Percentiles rank a stretch among this genome's conserved stretches.
phyloP scores from a whole-genome alignment of 164 flowering plant species.

The Akebia trifoliata region DNA sequence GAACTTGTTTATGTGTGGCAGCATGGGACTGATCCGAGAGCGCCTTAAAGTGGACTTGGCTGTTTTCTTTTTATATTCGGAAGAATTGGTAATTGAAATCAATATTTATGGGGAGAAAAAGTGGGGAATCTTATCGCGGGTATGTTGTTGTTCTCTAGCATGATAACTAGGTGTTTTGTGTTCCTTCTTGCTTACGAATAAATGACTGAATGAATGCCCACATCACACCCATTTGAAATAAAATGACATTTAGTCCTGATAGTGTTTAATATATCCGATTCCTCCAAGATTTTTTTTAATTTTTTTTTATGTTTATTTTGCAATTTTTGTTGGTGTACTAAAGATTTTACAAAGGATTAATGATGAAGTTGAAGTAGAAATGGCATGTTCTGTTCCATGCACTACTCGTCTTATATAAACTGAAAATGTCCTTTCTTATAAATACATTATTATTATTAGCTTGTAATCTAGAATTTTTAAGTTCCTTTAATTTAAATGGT shows the following conservation, averaged over 20 bases:
- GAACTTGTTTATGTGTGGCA: slow-evolving; percentile 94
- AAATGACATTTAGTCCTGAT: background rate
- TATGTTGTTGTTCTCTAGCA: slow-evolving; percentile 12
- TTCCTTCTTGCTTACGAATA: background rate
- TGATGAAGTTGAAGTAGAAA: background rate
- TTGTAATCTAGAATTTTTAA: too few species aligned
- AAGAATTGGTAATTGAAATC: background rate
- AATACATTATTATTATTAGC: too few species aligned
- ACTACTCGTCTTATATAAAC: too few species aligned
- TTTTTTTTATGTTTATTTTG: background rate
- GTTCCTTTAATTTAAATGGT: too few species aligned
- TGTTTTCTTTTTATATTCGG: background rate
- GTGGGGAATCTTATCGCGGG: background rate
- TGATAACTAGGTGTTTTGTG: background rate
- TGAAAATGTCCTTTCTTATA: too few species aligned
- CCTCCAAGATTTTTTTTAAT: too few species aligned
- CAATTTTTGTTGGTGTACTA: background rate
- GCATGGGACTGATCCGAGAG: slow-evolving; percentile 89
- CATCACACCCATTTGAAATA: background rate
- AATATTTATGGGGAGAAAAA: background rate
- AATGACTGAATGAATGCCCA: background rate
- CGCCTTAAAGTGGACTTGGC: slow-evolving; percentile 27
- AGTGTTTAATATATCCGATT: too few species aligned
- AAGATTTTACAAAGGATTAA: background rate
- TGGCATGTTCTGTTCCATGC: background rate